Percentiles rank a stretch among this genome's conserved stretches.
These are phyloP conservation scores for Cephalotrichum gorgonifer DNA, from an alignment of 2,329 filamentous ascomycete species.

Conservation along the genomic window DNA sequence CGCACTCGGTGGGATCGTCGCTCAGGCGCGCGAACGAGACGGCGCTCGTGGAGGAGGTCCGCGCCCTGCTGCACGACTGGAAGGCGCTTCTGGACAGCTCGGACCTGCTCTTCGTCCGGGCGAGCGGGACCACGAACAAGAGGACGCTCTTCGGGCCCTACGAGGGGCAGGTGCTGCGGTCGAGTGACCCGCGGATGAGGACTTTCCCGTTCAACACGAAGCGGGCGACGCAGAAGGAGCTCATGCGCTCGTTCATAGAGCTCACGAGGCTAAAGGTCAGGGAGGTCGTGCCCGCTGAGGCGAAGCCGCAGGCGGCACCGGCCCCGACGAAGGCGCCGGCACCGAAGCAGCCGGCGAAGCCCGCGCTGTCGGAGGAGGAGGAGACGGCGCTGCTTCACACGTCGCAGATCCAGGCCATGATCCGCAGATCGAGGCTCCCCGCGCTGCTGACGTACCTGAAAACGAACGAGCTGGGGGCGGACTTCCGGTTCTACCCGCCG, in stretches of 20 bases:
- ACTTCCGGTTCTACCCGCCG: slow-evolving; percentile 66
- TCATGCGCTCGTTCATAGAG: slow-evolving; percentile 91
- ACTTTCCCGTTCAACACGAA: slow-evolving; percentile 91
- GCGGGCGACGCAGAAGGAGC: slow-evolving; percentile 82
- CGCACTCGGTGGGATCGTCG: slow-evolving; percentile 85
- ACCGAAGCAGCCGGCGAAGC: slow-evolving; percentile 38
- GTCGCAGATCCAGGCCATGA: slow-evolving; percentile 75
- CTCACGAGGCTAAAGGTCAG: slow-evolving; percentile 81
- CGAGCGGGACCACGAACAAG: slow-evolving; percentile 77
- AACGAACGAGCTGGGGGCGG: slow-evolving; percentile 58
- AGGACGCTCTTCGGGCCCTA: slow-evolving; percentile 85
- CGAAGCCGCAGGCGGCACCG: slow-evolving; percentile 27
- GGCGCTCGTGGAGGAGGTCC: slow-evolving; percentile 79
- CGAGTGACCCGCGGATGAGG: slow-evolving; percentile 70
- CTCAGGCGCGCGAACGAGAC: slow-evolving; percentile 90
- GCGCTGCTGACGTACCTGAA: slow-evolving; percentile 76
- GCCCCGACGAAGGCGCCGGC: slow-evolving; percentile 24
- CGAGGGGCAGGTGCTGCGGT: slow-evolving; percentile 71
- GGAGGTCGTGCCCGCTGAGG: slow-evolving; percentile 59
- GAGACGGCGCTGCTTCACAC: slow-evolving; percentile 77
- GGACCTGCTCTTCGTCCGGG: slow-evolving; percentile 79
- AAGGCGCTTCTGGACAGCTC: slow-evolving; percentile 73
- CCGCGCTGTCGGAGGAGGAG: slow-evolving; percentile 70
- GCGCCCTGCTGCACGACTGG: slow-evolving; percentile 74
- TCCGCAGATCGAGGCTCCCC: slow-evolving; percentile 82